Conservation (phyloP, 306 rosid genomes). For the Comarum palustre region DNA sequence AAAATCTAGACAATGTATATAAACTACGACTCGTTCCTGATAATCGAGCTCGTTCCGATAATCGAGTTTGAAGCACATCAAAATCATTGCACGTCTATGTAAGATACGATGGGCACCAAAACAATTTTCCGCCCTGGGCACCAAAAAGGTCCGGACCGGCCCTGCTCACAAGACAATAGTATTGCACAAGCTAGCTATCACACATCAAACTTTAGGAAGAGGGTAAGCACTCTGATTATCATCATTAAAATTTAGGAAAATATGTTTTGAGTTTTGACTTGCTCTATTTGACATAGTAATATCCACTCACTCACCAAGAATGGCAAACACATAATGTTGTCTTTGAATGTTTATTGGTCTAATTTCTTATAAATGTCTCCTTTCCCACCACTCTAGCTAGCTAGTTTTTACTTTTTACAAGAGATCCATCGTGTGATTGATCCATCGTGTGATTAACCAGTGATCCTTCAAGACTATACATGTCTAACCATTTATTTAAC, state of each 20-base stretch:
- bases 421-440: background rate
- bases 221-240: background rate
- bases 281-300: conserved; percentile 9
- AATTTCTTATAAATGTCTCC: conserved; percentile 27
- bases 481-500: conserved; percentile 16
- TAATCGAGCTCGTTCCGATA: too few relatives aligned
- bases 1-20: too few relatives aligned
- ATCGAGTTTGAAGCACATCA: too few relatives aligned
- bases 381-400: conserved; percentile 42
- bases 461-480: background rate
- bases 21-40: too few relatives aligned
- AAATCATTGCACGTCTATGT: too few relatives aligned
- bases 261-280: conserved; percentile 13
- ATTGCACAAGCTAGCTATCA: background rate
- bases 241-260: conserved; percentile 5
- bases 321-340: conserved; percentile 59
- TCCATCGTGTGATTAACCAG: conserved; percentile 29
- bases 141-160: too few relatives aligned
- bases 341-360: conserved; percentile 21
- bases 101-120: too few relatives aligned
- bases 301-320: conserved; percentile 31
- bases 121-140: too few relatives aligned
- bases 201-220: background rate
- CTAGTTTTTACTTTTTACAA: too few relatives aligned
- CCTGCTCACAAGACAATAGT: too few relatives aligned